phyloP scores from a whole-genome alignment of 2,329 filamentous ascomycete genomes.

The Coniochaeta prunicola region DNA sequence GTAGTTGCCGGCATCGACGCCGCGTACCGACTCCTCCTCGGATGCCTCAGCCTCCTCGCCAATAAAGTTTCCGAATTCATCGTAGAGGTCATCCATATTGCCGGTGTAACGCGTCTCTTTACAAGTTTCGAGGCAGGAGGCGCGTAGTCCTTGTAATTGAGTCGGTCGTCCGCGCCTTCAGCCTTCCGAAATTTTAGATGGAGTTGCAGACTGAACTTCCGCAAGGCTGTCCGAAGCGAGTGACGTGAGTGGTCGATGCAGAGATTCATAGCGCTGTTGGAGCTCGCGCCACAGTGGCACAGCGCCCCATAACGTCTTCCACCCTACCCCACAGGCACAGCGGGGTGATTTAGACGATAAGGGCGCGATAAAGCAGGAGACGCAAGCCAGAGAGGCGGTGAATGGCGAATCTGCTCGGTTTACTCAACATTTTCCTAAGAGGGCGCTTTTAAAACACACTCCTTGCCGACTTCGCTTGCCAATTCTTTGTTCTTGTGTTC shows the following conservation, averaged over 20 bases:
- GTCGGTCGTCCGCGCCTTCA: neutral
- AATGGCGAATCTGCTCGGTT: neutral
- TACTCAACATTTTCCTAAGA: slow-evolving; percentile 1
- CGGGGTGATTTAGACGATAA: neutral
- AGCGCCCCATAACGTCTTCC: neutral
- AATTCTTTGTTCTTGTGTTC: neutral
- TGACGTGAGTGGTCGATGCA: neutral
- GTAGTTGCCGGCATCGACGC: slow-evolving; percentile 68
- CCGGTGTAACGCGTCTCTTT: slow-evolving; percentile 2
- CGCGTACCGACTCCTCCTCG: slow-evolving; percentile 76
- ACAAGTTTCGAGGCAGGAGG: neutral
- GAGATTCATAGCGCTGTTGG: neutral
- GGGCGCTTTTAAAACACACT: neutral
- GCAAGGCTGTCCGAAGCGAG: neutral
- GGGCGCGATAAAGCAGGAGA: neutral
- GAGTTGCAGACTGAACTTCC: neutral
- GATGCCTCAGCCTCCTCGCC: slow-evolving; percentile 81
- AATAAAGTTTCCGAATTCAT: slow-evolving; percentile 23
- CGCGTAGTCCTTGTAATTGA: neutral
- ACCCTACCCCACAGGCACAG: neutral
- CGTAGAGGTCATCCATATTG: slow-evolving; percentile 21
- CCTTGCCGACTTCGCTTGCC: neutral
- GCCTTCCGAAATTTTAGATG: slow-evolving; percentile 4
- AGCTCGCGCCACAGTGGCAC: neutral
- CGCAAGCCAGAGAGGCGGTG: neutral